Evolutionary conservation across 306 rosid genomes (phyloP), one percentile per base, ranked within the genome.

Genomic region (Gillenia trifoliata): DNA sequence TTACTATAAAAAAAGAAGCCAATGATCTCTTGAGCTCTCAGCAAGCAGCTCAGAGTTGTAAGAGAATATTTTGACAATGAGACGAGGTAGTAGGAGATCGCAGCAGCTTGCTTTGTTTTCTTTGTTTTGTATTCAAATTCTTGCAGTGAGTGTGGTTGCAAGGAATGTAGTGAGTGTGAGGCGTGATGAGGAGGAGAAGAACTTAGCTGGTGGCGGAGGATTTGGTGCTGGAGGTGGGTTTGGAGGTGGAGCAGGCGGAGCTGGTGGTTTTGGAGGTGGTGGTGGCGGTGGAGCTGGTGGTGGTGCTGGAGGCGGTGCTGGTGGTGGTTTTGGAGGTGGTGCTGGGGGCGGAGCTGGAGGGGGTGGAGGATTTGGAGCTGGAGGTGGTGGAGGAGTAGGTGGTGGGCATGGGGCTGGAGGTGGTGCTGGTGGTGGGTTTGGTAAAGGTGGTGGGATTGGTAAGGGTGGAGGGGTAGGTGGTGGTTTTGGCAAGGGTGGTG

Each of bases 71-170:
- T 59, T 55, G 17, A 73, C 33, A 36, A 91, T 87, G 91, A 81
- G 29, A 11, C 11, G 75, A 6, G 36, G 19, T 43, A 19, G 30
- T 30, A 83, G 65, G 60, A 78, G 77, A 38, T 38, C 11, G 41
- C 41, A 38, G 41, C 41, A 8, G 55, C 62, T 77, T 3, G 83
- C 62, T 66, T 57, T 89, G 78, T 62, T 90, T 72, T 41, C 81
- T 61, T 52, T 90, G 78, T 47, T 93, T 5, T 89, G 91, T 75
- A 77, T 77, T 56, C 78, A 87, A 68, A 82, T 66, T 75, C 62
- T 88, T 75, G 86, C 78, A 29, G 83, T 30, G 82, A 82, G 71
- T 83, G 95, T 89, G 87, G 75, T 69, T 77, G 96, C 95, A 3
- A 87, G 90, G 76, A 71, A 85, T 78, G 88, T 85, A 38, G 86